Evolutionary conservation across 129 eudicot species (phyloP), one percentile per base, ranked within the genome.

Genomic region (Heracleum sosnowskyi): DNA sequence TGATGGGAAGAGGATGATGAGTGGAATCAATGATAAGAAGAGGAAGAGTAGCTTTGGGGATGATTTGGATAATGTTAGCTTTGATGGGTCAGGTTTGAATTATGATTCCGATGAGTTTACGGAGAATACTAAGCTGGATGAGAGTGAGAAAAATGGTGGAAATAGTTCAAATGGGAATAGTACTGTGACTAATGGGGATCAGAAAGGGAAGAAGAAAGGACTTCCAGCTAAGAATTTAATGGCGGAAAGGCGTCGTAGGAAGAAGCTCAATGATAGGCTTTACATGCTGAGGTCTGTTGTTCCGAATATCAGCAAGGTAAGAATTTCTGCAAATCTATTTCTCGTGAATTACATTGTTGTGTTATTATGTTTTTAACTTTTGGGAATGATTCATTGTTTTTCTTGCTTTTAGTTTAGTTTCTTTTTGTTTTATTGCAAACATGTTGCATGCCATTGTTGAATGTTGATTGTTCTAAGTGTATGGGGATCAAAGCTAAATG

Each of bases 281-380:
- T 92, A 91, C 85, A 88, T 92, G 97, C 89, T 95, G 40, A 77
- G 99, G 84, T 95, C 99, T 36, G 94, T 95, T 10, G 99, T 95
- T n/a, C 97, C 99, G 10, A 95, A 89, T 84, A 95, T 95, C 76
- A 90, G 96, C 84, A 95, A 95, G 96, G 99, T 95, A 78, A 86
- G 75, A 57, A 81, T 49, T 84, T 66, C 80, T 80, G 42, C 36
- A 71, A 64, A 74, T 70, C 35, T 63, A 74, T 44, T 83, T 88
- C 86, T 76, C 79, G 86, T 83, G 87, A 85, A 80, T 71, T 78
- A 51, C 66, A 57, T 51, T 36, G 72, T 62, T 69, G 44, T 70
- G 74, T 73, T 33, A 24, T 78, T 62, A 26, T 78, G 75, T 71
- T 69, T 69, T 81, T 49, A 60, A 47, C 68, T 29, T 78, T 75